Conservation (phyloP, 768 basidiomycete genomes). For the Psilocybe cyanescens region DNA sequence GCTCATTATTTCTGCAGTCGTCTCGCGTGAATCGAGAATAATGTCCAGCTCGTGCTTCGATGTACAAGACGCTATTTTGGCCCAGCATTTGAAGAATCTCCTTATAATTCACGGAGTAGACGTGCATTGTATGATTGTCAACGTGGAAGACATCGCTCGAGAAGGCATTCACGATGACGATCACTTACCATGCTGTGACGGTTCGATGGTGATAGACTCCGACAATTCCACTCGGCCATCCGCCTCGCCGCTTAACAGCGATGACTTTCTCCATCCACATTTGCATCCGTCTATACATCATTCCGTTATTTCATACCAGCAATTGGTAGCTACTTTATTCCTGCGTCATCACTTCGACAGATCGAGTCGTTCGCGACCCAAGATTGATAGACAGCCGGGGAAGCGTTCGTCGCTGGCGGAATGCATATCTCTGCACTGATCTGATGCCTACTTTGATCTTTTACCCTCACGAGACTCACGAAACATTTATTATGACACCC, state of each 20-base stretch:
- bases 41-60: conserved; percentile 8
- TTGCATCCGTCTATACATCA: conserved; percentile 8
- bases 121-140: conserved; percentile 4
- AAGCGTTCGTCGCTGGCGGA: conserved; percentile 1
- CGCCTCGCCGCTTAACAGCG: background rate
- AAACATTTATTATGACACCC: background rate
- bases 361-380: background rate
- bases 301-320: conserved; percentile 15
- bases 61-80: conserved; percentile 18
- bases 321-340: conserved; percentile 13
- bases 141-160: conserved; percentile 4
- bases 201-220: background rate
- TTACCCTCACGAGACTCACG: background rate
- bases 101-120: conserved; percentile 10
- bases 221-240: background rate
- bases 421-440: background rate
- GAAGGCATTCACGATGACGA: background rate
- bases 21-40: background rate
- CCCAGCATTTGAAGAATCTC: conserved; percentile 9
- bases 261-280: conserved; percentile 6
- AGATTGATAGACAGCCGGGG: background rate
- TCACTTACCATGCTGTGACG: background rate
- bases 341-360: conserved; percentile 7
- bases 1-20: background rate
- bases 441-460: background rate